Percentiles rank a stretch among this genome's conserved stretches.
phyloP scores from a whole-genome alignment of 2,329 filamentous ascomycete species.

The Nemania serpens region DNA sequence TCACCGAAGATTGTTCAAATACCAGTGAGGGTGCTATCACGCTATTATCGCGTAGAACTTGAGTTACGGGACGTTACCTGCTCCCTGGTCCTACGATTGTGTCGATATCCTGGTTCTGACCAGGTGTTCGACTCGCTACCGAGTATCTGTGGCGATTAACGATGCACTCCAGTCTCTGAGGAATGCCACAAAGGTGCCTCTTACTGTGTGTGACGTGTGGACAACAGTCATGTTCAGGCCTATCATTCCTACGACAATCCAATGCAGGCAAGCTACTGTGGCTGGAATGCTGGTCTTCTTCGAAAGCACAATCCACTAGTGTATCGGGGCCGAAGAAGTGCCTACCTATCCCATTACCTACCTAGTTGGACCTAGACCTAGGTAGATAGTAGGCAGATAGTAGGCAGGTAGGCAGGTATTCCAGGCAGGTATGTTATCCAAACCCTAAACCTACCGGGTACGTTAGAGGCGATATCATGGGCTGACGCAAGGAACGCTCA shows the following conservation, averaged over 20 bases:
- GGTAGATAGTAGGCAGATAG: background rate
- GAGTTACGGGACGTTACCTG: background rate
- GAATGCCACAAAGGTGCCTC: background rate
- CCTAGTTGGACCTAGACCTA: background rate
- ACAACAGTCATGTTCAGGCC: background rate
- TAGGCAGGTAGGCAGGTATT: too few relatives aligned
- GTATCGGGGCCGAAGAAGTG: background rate
- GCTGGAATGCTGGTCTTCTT: conserved; percentile 3
- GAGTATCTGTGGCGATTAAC: background rate
- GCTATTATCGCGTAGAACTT: conserved; percentile 4
- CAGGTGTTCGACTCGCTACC: background rate
- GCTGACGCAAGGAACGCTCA: background rate
- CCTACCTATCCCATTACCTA: background rate
- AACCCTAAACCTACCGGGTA: background rate
- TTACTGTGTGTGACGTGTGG: background rate
- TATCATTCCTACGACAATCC: background rate
- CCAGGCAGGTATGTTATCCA: background rate
- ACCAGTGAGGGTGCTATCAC: conserved; percentile 6
- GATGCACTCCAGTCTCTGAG: background rate
- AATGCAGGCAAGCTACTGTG: background rate
- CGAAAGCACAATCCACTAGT: background rate
- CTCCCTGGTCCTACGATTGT: background rate
- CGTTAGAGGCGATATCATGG: background rate
- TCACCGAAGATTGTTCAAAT: conserved; percentile 16
- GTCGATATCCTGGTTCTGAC: background rate